Evolutionary conservation across 2,329 filamentous ascomycete genomes (phyloP).

Genomic region (Aspergillus thermomutatus): DNA sequence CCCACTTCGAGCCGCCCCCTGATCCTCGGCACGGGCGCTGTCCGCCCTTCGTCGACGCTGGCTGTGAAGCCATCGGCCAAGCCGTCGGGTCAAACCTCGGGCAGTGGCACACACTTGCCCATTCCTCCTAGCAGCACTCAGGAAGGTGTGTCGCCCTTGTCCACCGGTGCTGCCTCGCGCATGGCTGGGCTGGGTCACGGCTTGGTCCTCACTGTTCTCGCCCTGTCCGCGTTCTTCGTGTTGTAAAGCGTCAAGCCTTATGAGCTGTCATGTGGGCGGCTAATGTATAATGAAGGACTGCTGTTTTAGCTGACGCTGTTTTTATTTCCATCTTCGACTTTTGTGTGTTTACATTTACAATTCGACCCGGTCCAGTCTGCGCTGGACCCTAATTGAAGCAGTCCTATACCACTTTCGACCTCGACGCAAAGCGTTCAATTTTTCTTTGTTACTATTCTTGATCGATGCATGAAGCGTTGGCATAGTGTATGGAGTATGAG

Average conservation of each 20-base stretch:
- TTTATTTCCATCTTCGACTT: background rate
- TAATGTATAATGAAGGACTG: background rate
- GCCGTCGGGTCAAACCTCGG: slow-evolving; percentile 5
- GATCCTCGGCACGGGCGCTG: slow-evolving; percentile 2
- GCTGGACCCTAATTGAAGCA: background rate
- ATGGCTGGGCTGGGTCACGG: slow-evolving; percentile 9
- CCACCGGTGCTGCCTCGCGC: slow-evolving; percentile 18
- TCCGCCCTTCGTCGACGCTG: slow-evolving; percentile 14
- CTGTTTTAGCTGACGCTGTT: background rate
- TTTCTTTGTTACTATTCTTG: background rate
- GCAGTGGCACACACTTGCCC: slow-evolving; percentile 4
- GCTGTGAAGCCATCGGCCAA: slow-evolving; percentile 9
- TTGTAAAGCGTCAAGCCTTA: slow-evolving; percentile 7
- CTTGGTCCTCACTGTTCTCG: slow-evolving; percentile 5
- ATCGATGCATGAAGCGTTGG: background rate
- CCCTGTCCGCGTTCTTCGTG: slow-evolving; percentile 10
- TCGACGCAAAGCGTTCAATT: background rate
- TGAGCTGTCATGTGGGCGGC: background rate
- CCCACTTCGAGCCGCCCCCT: slow-evolving; percentile 6
- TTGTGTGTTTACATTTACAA: background rate
- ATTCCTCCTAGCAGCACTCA: slow-evolving; percentile 15
- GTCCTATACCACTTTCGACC: background rate
- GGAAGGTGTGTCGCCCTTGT: slow-evolving; percentile 13
- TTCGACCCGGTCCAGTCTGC: background rate
- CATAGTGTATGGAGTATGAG: background rate